These are phyloP conservation scores for Panicum hallii DNA, from an alignment of 202 grass and related monocot species.

Conservation along the genomic window DNA sequence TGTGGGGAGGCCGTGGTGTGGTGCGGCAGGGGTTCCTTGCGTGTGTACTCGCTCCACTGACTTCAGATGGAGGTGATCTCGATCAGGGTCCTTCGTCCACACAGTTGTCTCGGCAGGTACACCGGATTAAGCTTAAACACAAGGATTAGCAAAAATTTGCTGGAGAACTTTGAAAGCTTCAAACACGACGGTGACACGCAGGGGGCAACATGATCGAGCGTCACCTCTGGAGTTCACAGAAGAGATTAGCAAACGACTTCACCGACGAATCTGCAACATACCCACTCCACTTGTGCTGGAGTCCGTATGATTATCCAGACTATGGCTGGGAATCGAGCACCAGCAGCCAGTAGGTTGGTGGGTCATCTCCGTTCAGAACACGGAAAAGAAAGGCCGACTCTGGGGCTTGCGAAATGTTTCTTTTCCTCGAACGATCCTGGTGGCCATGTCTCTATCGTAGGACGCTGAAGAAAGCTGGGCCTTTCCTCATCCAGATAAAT, in stretches of 20 bases:
- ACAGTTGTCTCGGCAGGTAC: background rate
- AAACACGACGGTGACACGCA: background rate
- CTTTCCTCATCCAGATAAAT: slow-evolving; percentile 15
- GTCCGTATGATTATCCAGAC: background rate
- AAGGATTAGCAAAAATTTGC: background rate
- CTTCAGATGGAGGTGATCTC: background rate
- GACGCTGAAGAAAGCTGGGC: background rate
- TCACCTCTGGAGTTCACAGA: background rate
- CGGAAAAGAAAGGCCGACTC: background rate
- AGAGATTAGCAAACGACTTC: background rate
- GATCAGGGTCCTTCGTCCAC: background rate
- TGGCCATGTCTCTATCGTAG: background rate
- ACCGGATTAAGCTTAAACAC: background rate
- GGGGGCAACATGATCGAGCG: background rate
- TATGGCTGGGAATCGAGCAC: background rate
- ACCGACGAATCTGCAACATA: background rate
- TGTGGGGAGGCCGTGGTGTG: slow-evolving; percentile 3
- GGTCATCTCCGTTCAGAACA: background rate
- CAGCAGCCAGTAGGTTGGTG: background rate
- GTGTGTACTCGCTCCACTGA: background rate
- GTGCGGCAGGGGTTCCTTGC: background rate
- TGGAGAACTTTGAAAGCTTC: background rate
- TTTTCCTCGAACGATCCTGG: slow-evolving; percentile 20
- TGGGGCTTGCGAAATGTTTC: slow-evolving; percentile 1
- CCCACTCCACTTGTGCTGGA: background rate